Base-by-base conservation (phyloP, 306 rosid genomes). In the Dalbergia cultrata region DNA sequence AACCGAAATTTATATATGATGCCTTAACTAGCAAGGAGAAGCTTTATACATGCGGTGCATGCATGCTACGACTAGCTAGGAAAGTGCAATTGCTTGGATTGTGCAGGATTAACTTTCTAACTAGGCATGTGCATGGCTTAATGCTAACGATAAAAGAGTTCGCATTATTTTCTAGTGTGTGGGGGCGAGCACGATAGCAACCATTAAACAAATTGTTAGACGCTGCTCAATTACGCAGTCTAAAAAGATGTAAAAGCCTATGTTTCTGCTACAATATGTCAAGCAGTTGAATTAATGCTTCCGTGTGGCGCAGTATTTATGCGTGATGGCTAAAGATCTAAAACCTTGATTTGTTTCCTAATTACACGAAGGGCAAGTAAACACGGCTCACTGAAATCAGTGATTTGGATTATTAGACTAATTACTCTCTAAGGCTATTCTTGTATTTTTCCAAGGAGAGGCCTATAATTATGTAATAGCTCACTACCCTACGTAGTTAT, bases 311-410 rank as follows among this genome's bases (percentile, higher is more conserved):
- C 31, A 26, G 1, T 26, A 1, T 26, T 26, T 26, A 26, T 26
- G 31, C 31, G 31, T 54, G 64, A 63, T 49, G 57, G 69, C 67
- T 67, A 35, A 37, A 74, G 17, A 17, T 41, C 54, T 37, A 16
- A 70, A 62, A 12, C 66, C 80, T 49, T 66, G n/a, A 39, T 66
- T 72, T 49, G 35, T 26, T 74, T 73, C 44, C 67, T 50, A 60
- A 58, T 67, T 75, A 79, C 83, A 66, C 62, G 7, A 83, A 74
- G 76, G 86, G 76, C 53, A 73, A 66, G 53, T 78, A 58, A 59
- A 73, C 34, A 26, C 31, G 31, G 79, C 82, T 70, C 79, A 66
- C 66, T 66, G 76, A 45, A 49, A 63, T 72, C 31, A 26, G 3
- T 3, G 1, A 26, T 26, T 26, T 26, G 31, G 3, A 26, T 72